A percentile compares a stretch with the other conserved stretches of the same genome.
Evolutionary conservation across 805 yeast species (phyloP).

Genomic region (Teunomyces lycoperdinae): DNA sequence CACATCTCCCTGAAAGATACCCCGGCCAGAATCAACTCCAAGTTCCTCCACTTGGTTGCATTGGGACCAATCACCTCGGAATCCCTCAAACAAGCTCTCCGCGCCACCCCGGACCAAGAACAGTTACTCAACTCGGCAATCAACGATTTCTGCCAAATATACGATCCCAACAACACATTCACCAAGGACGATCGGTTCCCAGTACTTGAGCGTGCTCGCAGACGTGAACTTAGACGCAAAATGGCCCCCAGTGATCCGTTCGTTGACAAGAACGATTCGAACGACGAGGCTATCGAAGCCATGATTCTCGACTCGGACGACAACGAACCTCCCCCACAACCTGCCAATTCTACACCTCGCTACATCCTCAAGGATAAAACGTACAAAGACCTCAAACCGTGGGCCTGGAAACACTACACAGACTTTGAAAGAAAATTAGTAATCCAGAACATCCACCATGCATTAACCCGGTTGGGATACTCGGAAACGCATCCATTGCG

Average conservation of each 20-base stretch:
- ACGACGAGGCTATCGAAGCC: slow-evolving; percentile 8
- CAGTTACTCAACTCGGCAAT: slow-evolving; percentile 16
- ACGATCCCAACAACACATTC: slow-evolving; percentile 29
- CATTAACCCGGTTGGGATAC: slow-evolving; percentile 40
- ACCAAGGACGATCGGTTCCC: slow-evolving; percentile 27
- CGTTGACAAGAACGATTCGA: background rate
- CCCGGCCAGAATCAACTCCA: slow-evolving; percentile 10
- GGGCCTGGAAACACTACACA: slow-evolving; percentile 33
- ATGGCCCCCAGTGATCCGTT: slow-evolving; percentile 26
- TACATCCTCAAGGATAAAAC: slow-evolving; percentile 39
- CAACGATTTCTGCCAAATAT: slow-evolving; percentile 27
- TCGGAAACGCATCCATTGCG: slow-evolving; percentile 44
- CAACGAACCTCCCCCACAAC: slow-evolving; percentile 5
- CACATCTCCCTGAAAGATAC: slow-evolving; percentile 2
- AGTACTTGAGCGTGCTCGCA: slow-evolving; percentile 18
- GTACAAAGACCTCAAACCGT: slow-evolving; percentile 39
- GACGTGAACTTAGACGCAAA: slow-evolving; percentile 21
- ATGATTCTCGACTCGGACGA: slow-evolving; percentile 10
- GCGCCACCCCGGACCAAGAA: slow-evolving; percentile 15
- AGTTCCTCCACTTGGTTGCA: slow-evolving; percentile 45
- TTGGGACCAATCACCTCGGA: slow-evolving; percentile 43
- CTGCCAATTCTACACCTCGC: slow-evolving; percentile 2
- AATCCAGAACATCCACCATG: slow-evolving; percentile 32
- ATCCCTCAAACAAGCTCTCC: slow-evolving; percentile 19
- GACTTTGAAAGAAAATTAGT: slow-evolving; percentile 30